Percentiles rank a stretch among this genome's conserved stretches.
These are phyloP conservation scores for Pyrus pyrifolia DNA, from an alignment of 306 rosid genomes.

Conservation along the genomic window DNA sequence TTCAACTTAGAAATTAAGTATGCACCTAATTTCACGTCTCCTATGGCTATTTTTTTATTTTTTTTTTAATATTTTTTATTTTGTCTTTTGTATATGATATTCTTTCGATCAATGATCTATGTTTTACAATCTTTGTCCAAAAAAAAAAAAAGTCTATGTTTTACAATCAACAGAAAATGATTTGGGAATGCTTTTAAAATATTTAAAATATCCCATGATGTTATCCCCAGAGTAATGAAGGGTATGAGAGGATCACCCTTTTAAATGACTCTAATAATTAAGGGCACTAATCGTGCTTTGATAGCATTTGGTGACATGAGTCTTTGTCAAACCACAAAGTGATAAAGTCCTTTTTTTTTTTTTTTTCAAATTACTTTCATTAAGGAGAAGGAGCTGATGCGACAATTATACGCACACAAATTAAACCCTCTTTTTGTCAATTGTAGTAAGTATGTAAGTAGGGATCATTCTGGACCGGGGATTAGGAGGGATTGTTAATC, in stretches of 20 bases:
- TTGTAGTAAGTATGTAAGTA: too few relatives aligned
- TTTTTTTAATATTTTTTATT: neutral
- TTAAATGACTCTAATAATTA: neutral
- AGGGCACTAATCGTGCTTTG: neutral
- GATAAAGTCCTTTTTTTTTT: neutral
- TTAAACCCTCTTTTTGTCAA: too few relatives aligned
- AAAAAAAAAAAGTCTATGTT: neutral
- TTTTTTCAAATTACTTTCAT: too few relatives aligned
- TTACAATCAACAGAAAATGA: neutral
- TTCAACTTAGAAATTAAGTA: conserved; percentile 5
- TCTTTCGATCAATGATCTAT: neutral
- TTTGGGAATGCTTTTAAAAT: neutral
- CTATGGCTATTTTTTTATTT: neutral
- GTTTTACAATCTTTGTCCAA: neutral
- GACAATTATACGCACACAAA: too few relatives aligned
- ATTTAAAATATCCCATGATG: neutral
- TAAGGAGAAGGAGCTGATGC: too few relatives aligned
- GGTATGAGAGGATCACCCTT: neutral
- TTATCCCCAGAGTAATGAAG: neutral
- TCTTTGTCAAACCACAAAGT: neutral
- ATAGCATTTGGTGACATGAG: neutral
- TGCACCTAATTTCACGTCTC: conserved; percentile 5
- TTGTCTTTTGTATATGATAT: neutral
- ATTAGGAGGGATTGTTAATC: too few relatives aligned
- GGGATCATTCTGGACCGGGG: too few relatives aligned